A percentile compares a stretch with the other conserved stretches of the same genome.
These are phyloP conservation scores for Jaenimonas drosophilae DNA, from an alignment of 208 protist species.

Conservation along the genomic window DNA sequence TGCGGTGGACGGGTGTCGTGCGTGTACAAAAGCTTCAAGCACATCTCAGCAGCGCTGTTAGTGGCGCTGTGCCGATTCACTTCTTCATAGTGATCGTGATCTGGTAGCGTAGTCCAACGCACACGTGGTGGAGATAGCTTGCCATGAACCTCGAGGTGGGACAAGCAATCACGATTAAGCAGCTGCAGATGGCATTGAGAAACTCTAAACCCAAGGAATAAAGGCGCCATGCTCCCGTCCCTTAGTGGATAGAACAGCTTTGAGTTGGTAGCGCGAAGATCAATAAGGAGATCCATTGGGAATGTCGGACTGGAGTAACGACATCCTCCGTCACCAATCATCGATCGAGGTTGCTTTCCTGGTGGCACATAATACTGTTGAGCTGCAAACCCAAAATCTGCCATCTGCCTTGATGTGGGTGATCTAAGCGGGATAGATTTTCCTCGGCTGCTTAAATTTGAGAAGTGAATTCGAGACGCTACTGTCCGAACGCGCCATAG, in stretches of 20 bases:
- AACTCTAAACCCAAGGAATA: conserved; percentile 26
- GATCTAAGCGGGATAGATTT: not conserved
- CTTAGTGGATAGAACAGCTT: conserved; percentile 47
- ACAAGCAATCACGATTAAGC: conserved; percentile 26
- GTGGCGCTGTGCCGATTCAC: too few relatives aligned
- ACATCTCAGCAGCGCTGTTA: conserved; percentile 1
- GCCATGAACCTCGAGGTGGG: conserved; percentile 23
- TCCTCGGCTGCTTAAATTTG: conserved; percentile 7
- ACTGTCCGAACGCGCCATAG: conserved; percentile 34
- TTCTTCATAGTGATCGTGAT: too few relatives aligned
- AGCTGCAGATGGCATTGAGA: conserved; percentile 10
- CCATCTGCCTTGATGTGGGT: not conserved
- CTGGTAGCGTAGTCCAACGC: conserved; percentile 1
- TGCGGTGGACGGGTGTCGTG: conserved; percentile 48
- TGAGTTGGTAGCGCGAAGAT: conserved; percentile 12
- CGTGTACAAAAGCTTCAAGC: conserved; percentile 27
- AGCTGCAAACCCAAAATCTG: not conserved
- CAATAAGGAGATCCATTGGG: conserved; percentile 28
- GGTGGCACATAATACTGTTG: not conserved
- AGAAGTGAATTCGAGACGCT: conserved; percentile 34
- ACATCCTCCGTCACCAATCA: too few relatives aligned
- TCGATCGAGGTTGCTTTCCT: not conserved
- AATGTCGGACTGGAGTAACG: conserved; percentile 32
- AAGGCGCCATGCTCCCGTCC: conserved; percentile 25
- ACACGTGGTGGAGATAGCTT: conserved; percentile 2